These are phyloP conservation scores for Cladosporium sp. DNA, from an alignment of 2,329 filamentous ascomycete genomes.

Conservation along the genomic window DNA sequence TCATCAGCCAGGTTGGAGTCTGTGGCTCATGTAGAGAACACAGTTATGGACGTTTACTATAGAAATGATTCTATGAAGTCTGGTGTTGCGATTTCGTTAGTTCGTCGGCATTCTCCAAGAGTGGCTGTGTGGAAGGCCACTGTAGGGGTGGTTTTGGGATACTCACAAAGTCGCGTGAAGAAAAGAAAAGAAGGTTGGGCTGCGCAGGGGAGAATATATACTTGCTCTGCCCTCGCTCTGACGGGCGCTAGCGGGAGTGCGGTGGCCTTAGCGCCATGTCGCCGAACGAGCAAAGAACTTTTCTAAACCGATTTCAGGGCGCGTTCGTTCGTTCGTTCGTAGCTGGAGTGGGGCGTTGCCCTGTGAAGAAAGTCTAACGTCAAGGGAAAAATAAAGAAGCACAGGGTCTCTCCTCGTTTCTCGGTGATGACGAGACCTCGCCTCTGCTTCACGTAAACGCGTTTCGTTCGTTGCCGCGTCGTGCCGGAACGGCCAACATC, in stretches of 20 bases:
- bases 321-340: background rate
- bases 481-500: background rate
- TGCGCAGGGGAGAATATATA: background rate
- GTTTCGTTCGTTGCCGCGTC: background rate
- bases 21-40: slow-evolving; percentile 26
- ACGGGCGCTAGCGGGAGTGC: background rate
- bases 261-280: background rate
- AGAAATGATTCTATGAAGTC: slow-evolving; percentile 25
- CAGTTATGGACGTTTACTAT: slow-evolving; percentile 24
- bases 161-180: slow-evolving; percentile 8
- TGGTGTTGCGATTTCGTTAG: slow-evolving; percentile 11
- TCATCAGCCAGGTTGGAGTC: slow-evolving; percentile 40
- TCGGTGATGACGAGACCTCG: background rate
- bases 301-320: background rate
- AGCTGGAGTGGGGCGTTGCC: background rate
- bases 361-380: background rate
- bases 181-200: background rate
- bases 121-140: background rate
- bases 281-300: background rate
- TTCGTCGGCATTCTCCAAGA: background rate
- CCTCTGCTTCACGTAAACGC: background rate
- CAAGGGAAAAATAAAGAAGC: background rate
- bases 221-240: background rate
- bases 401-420: background rate
- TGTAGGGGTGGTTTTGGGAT: background rate